Conservation (phyloP, 1,284 basidiomycete genomes). For the Mycena sp. region DNA sequence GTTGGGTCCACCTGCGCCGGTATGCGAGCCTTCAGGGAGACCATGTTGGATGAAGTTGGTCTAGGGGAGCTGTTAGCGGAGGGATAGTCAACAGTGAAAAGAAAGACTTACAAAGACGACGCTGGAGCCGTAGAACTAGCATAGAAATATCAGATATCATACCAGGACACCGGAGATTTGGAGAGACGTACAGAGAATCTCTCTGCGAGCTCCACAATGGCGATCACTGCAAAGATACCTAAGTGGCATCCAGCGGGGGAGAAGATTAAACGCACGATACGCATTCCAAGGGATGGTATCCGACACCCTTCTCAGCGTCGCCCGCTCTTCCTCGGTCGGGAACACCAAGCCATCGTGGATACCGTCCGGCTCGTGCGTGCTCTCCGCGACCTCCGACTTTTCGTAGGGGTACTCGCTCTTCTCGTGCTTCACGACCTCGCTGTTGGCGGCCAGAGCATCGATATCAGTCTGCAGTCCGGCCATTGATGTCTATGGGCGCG, state of each 20-base stretch:
- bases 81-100: background rate
- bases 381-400: background rate
- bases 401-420: background rate
- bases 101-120: slow-evolving; percentile 69
- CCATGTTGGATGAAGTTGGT: slow-evolving; percentile 80
- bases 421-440: background rate
- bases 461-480: too few species aligned
- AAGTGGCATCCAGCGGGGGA: slow-evolving; percentile 21
- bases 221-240: slow-evolving; percentile 61
- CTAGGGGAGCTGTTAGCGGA: slow-evolving; percentile 45
- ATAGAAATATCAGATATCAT: background rate
- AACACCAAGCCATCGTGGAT: slow-evolving; percentile 67
- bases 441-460: too few species aligned
- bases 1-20: slow-evolving; percentile 66
- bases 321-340: slow-evolving; percentile 76
- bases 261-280: slow-evolving; percentile 57
- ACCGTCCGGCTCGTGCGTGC: slow-evolving; percentile 47
- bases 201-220: slow-evolving; percentile 76
- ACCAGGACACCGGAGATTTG: background rate
- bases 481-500: too few species aligned
- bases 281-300: slow-evolving; percentile 73
- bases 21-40: slow-evolving; percentile 71
- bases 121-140: slow-evolving; percentile 64
- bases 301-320: slow-evolving; percentile 67
- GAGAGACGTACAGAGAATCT: slow-evolving; percentile 69